Conservation (phyloP, 345 rosid genomes). For the Salix dunnii region DNA sequence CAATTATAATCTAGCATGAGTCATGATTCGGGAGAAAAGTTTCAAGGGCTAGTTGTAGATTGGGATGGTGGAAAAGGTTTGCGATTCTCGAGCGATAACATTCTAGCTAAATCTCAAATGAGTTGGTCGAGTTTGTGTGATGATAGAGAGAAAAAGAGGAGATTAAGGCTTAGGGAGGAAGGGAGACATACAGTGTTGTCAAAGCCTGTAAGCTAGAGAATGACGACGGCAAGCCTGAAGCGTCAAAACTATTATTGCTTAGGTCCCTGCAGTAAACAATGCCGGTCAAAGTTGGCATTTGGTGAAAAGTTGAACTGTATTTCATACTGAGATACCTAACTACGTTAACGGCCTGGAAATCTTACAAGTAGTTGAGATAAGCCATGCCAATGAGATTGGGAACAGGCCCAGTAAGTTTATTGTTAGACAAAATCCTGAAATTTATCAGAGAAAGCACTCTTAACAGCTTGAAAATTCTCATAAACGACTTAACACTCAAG, state of each 20-base stretch:
- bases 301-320: no score
- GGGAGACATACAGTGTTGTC: slow-evolving; percentile 55
- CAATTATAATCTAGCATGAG: background rate
- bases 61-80: background rate
- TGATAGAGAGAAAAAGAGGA: background rate
- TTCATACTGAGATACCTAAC: background rate
- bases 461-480: background rate
- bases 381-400: slow-evolving; percentile 59
- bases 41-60: no score
- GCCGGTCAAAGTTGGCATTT: background rate
- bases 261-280: slow-evolving; percentile 53
- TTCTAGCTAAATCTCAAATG: background rate
- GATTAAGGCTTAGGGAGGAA: slow-evolving; percentile 10
- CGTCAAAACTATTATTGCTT: slow-evolving; percentile 63
- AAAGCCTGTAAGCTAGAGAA: slow-evolving; percentile 38
- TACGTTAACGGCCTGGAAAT: background rate
- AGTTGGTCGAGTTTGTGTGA: background rate
- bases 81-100: background rate
- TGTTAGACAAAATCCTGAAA: slow-evolving; percentile 73
- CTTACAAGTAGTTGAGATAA: slow-evolving; percentile 64
- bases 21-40: background rate
- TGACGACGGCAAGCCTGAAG: slow-evolving; percentile 60
- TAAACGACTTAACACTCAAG: background rate
- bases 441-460: background rate
- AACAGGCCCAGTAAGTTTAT: slow-evolving; percentile 48